Evolutionary conservation across 2,329 filamentous ascomycete genomes (phyloP), one percentile per base, ranked within the genome.

Genomic region (Fusarium sambucinum): DNA sequence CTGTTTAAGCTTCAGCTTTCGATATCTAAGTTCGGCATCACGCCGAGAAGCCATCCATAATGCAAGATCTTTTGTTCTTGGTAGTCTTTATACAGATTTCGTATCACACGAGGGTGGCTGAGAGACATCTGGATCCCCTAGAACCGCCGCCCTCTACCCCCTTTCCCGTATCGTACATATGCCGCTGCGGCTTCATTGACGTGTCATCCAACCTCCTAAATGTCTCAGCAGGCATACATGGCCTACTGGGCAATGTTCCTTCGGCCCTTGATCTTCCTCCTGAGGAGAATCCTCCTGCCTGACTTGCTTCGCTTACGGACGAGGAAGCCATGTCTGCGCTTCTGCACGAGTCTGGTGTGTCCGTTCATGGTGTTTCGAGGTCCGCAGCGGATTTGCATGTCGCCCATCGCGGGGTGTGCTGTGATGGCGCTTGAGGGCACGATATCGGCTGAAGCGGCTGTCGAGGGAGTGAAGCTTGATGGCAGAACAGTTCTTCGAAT

Each of bases 241-340:
- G 32, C 46, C 64, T 62, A 74, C 54, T 69, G 68, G 23, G 72
- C 73, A 52, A 74, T 73, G 63, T 80, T 76, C 72, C 77, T 80
- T 66, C 87, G 78, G 54, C 85, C 84, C 83, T 88, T 89, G 16
- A 80, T 69, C 77, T 74, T 80, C 77, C 87, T 80, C 72, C 86
- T 78, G 74, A 79, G 77, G 53, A 89, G 73, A 62, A 83, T 86
- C 78, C 83, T 86, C 59, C 82, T 79, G 5, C 87, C 87, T 12
- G 81, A 84, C 73, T 80, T 82, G 45, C 82, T 83, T 68, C 82
- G 79, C 68, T 83, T 76, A 37, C 87, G 80, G 68, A 80, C 82
- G 47, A 89, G 76, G 71, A 88, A 89, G 1, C 87, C 87, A 68
- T 85, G 83, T 68, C 86, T 82, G 25, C 87, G 81, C 81, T 89